Evolutionary conservation across 768 basidiomycete genomes (phyloP).

Genomic region (Solioccasus polychromus): DNA sequence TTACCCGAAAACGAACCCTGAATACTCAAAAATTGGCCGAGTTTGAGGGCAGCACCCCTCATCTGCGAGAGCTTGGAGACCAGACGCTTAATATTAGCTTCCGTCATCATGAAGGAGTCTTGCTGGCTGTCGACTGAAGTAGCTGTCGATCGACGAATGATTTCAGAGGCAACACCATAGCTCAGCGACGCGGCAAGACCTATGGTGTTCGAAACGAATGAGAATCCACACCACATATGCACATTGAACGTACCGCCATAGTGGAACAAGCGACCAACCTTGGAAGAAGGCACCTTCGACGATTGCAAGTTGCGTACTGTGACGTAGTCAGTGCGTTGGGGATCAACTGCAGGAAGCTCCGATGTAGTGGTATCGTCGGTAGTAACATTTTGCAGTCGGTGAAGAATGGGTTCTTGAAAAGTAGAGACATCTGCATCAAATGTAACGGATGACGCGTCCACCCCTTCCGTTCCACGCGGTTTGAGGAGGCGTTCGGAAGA

Average conservation of each 20-base stretch:
- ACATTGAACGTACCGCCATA: conserved; percentile 69
- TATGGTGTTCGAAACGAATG: conserved; percentile 28
- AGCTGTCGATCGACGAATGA: conserved; percentile 64
- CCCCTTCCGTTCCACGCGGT: neutral
- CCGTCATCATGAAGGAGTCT: conserved; percentile 78
- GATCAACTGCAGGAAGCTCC: neutral
- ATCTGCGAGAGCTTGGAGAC: conserved; percentile 93
- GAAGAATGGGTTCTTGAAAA: neutral
- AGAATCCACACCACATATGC: neutral
- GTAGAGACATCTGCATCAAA: neutral
- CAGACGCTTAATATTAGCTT: conserved; percentile 85
- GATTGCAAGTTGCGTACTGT: conserved; percentile 55
- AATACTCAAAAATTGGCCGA: conserved; percentile 97
- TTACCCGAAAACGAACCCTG: conserved; percentile 52
- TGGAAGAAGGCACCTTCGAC: conserved; percentile 88
- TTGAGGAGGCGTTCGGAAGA: neutral
- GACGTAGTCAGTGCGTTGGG: neutral
- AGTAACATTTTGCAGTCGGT: too few relatives aligned
- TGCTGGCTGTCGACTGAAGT: conserved; percentile 30
- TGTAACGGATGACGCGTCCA: neutral
- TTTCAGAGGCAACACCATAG: conserved; percentile 86
- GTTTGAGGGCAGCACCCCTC: conserved; percentile 94
- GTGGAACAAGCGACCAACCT: conserved; percentile 86
- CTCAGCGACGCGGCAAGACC: conserved; percentile 82
- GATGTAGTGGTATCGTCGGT: too few relatives aligned